Evolutionary conservation across 108 stramenopile species (phyloP), one percentile per base, ranked within the genome.

Genomic region (Skeletonema potamos): DNA sequence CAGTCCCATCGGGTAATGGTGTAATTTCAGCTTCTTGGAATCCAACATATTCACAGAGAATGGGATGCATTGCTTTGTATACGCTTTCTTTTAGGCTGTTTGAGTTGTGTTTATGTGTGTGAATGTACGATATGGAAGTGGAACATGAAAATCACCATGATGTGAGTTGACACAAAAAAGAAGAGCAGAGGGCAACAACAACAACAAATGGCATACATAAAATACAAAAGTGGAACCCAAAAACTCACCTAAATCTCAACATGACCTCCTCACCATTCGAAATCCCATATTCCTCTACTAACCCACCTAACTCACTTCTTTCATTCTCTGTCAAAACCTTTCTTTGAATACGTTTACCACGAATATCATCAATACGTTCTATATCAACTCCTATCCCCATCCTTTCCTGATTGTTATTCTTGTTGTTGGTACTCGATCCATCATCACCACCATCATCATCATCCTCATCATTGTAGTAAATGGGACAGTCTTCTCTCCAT

Each of bases 31-130:
- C 93, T 63, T 95, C 88, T 68, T 90, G 87, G 63, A 95, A 91
- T 26, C 91, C 91, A 37, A 92, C 90, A 57, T 92, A 92, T 63
- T 92, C 87, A 68, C 86, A 85, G 2, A 92, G 54, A 37, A 91
- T 66, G 48, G 93, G 91, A 66, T 95, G 88, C 74, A 86, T 84
- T 6, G 93, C 91, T 74, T 95, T 95, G 83, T 95, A 95, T 12
- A 95, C 76, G 32, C 87, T 85, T 65, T 95, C 93, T 60, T 95
- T 95, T 13, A 95, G 72, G 58, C 90, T 37, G 36, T 10, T 37
- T n/a, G n/a, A n/a, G 36, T 10, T 37, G 6, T 6, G 6, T 1
- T 4, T 32, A 6, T 86, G n/a, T 13, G 20, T 30, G 29, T 3
- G 54, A 13, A 26, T 13, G 11, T 26, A 37, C 7, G 15, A 29